These are phyloP conservation scores for Fusarium temperatum DNA, from an alignment of 2,329 filamentous ascomycete species.

Conservation along the genomic window DNA sequence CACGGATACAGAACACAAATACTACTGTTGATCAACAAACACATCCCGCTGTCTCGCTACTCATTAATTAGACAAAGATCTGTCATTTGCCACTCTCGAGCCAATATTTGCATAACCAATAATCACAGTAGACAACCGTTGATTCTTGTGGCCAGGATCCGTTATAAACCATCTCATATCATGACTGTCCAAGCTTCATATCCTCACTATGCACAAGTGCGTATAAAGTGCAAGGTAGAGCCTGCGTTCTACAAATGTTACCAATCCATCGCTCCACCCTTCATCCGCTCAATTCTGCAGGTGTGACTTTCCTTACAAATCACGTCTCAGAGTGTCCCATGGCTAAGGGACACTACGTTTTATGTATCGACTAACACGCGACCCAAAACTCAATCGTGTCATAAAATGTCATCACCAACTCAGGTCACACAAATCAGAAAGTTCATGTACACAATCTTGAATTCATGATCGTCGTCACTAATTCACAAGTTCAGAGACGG, in stretches of 20 bases:
- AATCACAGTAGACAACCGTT: neutral
- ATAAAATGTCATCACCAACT: conserved; percentile 6
- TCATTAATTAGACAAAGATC: conserved; percentile 1
- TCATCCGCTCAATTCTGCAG: conserved; percentile 14
- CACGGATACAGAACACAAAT: neutral
- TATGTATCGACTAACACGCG: conserved; percentile 13
- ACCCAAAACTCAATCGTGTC: conserved; percentile 25
- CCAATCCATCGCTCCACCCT: conserved; percentile 3
- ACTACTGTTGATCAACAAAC: conserved; percentile 10
- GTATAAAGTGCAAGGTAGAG: neutral
- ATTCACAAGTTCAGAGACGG: neutral
- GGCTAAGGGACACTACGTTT: neutral
- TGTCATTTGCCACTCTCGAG: conserved; percentile 4
- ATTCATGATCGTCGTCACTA: conserved; percentile 4
- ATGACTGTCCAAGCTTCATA: conserved; percentile 14
- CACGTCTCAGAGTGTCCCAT: conserved; percentile 32
- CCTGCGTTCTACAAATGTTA: neutral
- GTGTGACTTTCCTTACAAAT: conserved; percentile 31
- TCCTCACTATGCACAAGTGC: neutral
- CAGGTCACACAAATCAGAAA: neutral
- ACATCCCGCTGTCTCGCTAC: neutral
- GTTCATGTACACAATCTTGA: neutral
- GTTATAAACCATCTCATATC: neutral
- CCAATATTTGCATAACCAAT: neutral
- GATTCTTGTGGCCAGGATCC: neutral